phyloP scores from a whole-genome alignment of 2,329 filamentous ascomycete species.

The Blastomyces percursus region DNA sequence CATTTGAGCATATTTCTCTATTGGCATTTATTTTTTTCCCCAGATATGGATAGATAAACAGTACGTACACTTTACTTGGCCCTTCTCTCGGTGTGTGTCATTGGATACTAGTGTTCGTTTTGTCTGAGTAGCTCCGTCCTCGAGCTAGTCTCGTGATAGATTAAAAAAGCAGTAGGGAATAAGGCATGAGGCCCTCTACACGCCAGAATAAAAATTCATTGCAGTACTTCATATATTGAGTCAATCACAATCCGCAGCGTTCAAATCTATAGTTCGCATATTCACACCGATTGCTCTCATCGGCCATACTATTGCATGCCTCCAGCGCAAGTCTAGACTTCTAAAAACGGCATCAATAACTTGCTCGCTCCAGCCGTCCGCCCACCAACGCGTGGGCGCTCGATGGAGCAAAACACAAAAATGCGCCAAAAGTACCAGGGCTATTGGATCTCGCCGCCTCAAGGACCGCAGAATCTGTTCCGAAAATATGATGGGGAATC shows the following conservation, averaged over 20 bases:
- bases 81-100: not conserved
- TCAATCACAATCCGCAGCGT: not conserved
- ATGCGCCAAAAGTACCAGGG: constrained; percentile 29
- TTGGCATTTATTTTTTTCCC: not conserved
- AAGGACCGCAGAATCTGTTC: constrained; percentile 21
- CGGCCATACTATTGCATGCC: constrained; percentile 11
- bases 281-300: constrained; percentile 8
- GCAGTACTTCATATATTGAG: not conserved
- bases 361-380: constrained; percentile 13
- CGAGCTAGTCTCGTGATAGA: not conserved
- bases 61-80: not conserved
- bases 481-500: constrained; percentile 12
- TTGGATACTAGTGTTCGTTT: not conserved
- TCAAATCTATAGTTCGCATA: not conserved
- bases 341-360: constrained; percentile 11
- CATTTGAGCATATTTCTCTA: not conserved
- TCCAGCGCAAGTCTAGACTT: constrained; percentile 9
- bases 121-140: not conserved
- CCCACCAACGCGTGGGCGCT: constrained; percentile 15
- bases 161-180: not conserved
- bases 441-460: constrained; percentile 22
- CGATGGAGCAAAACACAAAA: constrained; percentile 26
- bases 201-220: not conserved
- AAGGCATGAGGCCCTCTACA: not conserved
- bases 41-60: not conserved